Percentiles rank a stretch among this genome's conserved stretches.
These are phyloP conservation scores for Raddia distichophylla DNA, from an alignment of 176 grass and related monocot species.

Conservation along the genomic window DNA sequence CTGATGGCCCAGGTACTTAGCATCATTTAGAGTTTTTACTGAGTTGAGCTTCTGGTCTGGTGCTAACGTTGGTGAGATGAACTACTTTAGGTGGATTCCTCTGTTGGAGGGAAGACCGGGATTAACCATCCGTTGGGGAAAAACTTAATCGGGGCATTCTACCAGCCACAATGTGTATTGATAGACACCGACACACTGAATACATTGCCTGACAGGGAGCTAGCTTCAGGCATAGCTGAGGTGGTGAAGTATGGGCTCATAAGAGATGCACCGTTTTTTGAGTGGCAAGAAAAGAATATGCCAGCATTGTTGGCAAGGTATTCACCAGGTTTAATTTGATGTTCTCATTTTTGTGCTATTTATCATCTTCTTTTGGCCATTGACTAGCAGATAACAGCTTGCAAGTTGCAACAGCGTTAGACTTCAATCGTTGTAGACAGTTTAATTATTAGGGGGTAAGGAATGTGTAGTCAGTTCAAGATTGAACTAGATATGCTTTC, in stretches of 20 bases:
- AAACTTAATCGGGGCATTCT: slow-evolving; percentile 91
- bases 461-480: background rate
- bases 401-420: background rate
- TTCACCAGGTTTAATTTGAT: slow-evolving; percentile 19
- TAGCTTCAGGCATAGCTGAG: slow-evolving; percentile 87
- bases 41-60: background rate
- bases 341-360: background rate
- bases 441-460: background rate
- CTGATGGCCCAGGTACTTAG: slow-evolving; percentile 83
- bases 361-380: background rate
- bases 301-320: slow-evolving; percentile 74
- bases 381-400: background rate
- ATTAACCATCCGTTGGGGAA: slow-evolving; percentile 89
- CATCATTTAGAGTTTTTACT: slow-evolving; percentile 22
- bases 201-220: slow-evolving; percentile 77
- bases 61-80: slow-evolving; percentile 11
- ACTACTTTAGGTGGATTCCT: slow-evolving; percentile 84
- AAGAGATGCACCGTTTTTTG: slow-evolving; percentile 88
- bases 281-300: slow-evolving; percentile 98
- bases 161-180: slow-evolving; percentile 88
- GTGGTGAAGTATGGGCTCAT: slow-evolving; percentile 97
- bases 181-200: slow-evolving; percentile 87
- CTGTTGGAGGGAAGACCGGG: slow-evolving; percentile 93
- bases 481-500: background rate
- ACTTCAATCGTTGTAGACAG: background rate